A percentile compares a stretch with the other conserved stretches of the same genome.
Evolutionary conservation across 176 grass and related monocot genomes (phyloP).

Genomic region (Phoenix roebelenii): DNA sequence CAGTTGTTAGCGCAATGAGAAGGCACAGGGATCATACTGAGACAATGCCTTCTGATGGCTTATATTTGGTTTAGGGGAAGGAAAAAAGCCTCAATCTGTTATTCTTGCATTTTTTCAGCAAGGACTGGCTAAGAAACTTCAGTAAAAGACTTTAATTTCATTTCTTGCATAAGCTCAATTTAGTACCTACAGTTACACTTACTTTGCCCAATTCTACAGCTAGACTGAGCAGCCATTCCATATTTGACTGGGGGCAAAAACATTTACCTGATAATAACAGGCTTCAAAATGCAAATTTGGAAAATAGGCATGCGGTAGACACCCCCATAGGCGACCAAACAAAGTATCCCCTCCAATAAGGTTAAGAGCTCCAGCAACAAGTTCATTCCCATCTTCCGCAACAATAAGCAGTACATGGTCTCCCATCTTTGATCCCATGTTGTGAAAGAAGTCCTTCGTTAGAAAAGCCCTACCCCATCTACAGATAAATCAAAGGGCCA

Average conservation of each 20-base stretch:
- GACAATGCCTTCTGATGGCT: too few relatives aligned
- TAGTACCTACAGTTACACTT: too few relatives aligned
- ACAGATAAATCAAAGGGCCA: background rate
- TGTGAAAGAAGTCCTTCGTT: constrained; percentile 83
- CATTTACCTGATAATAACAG: constrained; percentile 93
- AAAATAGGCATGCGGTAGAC: constrained; percentile 67
- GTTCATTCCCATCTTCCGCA: constrained; percentile 57
- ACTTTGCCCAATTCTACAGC: too few relatives aligned
- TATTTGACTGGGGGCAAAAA: background rate
- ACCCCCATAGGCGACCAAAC: constrained; percentile 93
- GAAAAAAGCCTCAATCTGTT: too few relatives aligned
- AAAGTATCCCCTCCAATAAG: constrained; percentile 85
- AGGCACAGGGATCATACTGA: too few relatives aligned
- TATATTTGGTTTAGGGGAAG: too few relatives aligned
- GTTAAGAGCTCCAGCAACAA: constrained; percentile 87
- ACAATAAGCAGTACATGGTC: constrained; percentile 76
- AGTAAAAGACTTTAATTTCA: too few relatives aligned
- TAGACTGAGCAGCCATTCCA: background rate
- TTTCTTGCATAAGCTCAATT: too few relatives aligned
- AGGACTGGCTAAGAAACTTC: too few relatives aligned
- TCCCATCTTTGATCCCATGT: constrained; percentile 72
- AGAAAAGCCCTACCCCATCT: constrained; percentile 92
- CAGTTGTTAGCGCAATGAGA: too few relatives aligned
- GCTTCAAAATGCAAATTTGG: constrained; percentile 97
- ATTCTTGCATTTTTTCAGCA: too few relatives aligned